phyloP scores from a whole-genome alignment of 2,329 filamentous ascomycete species.

The Arthrobotrys megalospora region DNA sequence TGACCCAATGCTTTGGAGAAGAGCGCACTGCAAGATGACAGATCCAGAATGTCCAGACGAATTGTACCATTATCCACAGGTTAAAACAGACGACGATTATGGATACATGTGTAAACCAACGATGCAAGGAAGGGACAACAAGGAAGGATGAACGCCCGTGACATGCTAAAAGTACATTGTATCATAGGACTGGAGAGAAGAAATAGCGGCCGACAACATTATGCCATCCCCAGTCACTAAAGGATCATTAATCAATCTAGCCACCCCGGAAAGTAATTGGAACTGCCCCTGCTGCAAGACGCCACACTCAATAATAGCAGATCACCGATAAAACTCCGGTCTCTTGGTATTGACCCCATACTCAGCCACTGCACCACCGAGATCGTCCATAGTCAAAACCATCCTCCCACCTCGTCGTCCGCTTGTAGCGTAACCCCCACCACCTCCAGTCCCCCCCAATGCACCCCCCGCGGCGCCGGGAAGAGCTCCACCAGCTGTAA shows the following conservation, averaged over 20 bases:
- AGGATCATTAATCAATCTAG: slow-evolving; percentile 18
- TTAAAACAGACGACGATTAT: slow-evolving; percentile 25
- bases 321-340: slow-evolving; percentile 92
- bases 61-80: slow-evolving; percentile 25
- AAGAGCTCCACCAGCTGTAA: slow-evolving; percentile 75
- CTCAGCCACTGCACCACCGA: slow-evolving; percentile 97
- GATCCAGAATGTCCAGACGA: slow-evolving; percentile 34
- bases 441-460: slow-evolving; percentile 67
- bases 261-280: slow-evolving; percentile 7
- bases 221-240: background rate
- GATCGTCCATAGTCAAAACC: slow-evolving; percentile 97
- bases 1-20: background rate
- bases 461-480: slow-evolving; percentile 72
- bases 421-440: slow-evolving; percentile 78
- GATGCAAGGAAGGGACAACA: slow-evolving; percentile 9
- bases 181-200: slow-evolving; percentile 6
- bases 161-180: slow-evolving; percentile 61
- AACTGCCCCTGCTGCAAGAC: background rate
- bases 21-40: slow-evolving; percentile 20
- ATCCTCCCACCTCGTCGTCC: slow-evolving; percentile 92
- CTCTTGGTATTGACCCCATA: slow-evolving; percentile 98
- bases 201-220: slow-evolving; percentile 2
- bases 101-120: slow-evolving; percentile 25
- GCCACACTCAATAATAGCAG: slow-evolving; percentile 11
- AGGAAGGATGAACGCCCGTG: slow-evolving; percentile 33